These are phyloP conservation scores for Beauveria asiatica DNA, from an alignment of 2,329 filamentous ascomycete genomes.

Conservation along the genomic window DNA sequence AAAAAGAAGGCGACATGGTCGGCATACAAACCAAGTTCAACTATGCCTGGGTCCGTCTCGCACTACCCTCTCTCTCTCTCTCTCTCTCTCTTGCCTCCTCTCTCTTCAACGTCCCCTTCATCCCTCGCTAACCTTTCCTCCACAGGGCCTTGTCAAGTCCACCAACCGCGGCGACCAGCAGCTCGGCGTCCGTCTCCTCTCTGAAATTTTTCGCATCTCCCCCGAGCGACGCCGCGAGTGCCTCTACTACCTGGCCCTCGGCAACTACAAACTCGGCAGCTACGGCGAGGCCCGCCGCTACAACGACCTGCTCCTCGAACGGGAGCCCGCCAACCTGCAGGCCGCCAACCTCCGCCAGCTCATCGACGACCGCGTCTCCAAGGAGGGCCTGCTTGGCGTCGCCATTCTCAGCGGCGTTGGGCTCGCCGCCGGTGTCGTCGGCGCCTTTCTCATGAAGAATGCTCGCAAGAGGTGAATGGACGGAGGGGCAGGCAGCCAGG, in stretches of 20 bases:
- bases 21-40: constrained; percentile 99
- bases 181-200: constrained; percentile 84
- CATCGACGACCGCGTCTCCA: constrained; percentile 94
- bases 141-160: constrained; percentile 89
- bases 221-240: constrained; percentile 94
- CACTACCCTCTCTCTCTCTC: neutral
- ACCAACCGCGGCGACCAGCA: constrained; percentile 78
- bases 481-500: too few species aligned
- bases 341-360: constrained; percentile 75
- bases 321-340: constrained; percentile 87
- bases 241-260: constrained; percentile 93
- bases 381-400: constrained; percentile 87
- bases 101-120: neutral
- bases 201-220: constrained; percentile 90
- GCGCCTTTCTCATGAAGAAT: constrained; percentile 75
- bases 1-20: constrained; percentile 95
- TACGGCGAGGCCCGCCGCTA: constrained; percentile 91
- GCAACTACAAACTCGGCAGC: constrained; percentile 97
- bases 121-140: neutral
- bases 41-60: constrained; percentile 78
- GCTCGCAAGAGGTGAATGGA: constrained; percentile 46
- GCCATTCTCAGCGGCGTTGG: constrained; percentile 92
- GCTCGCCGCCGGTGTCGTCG: constrained; percentile 86
- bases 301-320: constrained; percentile 84
- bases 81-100: constrained; percentile 2